phyloP scores from a whole-genome alignment of 2,329 filamentous ascomycete species.

The Karstenula rhodostoma region DNA sequence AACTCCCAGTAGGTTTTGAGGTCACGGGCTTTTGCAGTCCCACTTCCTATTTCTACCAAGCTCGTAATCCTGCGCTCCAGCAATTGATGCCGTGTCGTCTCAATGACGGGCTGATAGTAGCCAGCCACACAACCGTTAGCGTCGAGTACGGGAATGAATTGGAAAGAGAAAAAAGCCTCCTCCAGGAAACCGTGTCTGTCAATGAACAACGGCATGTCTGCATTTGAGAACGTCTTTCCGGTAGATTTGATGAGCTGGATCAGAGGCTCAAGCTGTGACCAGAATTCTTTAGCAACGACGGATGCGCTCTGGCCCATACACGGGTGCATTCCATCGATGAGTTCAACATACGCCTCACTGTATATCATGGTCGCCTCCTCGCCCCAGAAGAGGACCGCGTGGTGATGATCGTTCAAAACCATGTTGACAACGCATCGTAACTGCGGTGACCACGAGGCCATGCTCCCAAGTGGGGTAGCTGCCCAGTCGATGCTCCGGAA shows the following conservation, averaged over 20 bases:
- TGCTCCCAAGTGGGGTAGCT: constrained; percentile 74
- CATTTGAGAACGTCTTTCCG: constrained; percentile 43
- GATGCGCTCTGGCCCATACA: constrained; percentile 64
- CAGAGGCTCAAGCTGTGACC: constrained; percentile 37
- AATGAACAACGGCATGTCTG: constrained; percentile 77
- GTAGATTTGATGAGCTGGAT: constrained; percentile 31
- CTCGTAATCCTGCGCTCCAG: constrained; percentile 29
- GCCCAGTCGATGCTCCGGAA: constrained; percentile 76
- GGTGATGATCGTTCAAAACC: constrained; percentile 66
- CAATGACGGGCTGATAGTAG: constrained; percentile 78
- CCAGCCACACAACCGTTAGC: constrained; percentile 74
- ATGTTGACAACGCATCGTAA: constrained; percentile 78
- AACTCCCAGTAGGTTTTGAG: constrained; percentile 75
- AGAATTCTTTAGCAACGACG: constrained; percentile 77
- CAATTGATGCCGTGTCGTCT: constrained; percentile 58
- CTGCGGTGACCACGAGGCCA: constrained; percentile 73
- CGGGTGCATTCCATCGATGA: constrained; percentile 58
- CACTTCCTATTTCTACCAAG: constrained; percentile 74
- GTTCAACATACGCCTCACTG: constrained; percentile 47
- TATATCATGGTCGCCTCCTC: constrained; percentile 48
- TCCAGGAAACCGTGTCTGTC: constrained; percentile 72
- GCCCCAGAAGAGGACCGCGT: constrained; percentile 68
- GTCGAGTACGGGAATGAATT: constrained; percentile 76
- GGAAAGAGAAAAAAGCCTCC: constrained; percentile 82
- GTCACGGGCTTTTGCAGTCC: constrained; percentile 71